Base-by-base conservation (phyloP, 2,329 filamentous ascomycete species). In the Ophiostoma sp. region DNA sequence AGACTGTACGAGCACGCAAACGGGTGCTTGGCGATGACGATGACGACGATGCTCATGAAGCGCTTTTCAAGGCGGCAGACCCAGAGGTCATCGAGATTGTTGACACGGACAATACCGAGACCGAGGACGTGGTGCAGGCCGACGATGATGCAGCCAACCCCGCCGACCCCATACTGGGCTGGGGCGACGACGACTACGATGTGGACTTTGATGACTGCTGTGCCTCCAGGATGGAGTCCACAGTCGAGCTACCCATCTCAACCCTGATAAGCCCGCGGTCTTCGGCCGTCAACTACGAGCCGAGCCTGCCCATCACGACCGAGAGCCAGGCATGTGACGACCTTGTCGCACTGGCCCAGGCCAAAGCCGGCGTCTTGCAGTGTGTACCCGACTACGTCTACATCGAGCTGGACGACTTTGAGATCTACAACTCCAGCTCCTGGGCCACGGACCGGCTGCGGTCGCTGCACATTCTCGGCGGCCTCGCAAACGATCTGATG, bases 321-420 rank as follows among this genome's bases (percentile, higher is more conserved):
- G 72, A 74, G 52, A 6, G 3, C 0, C 41, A 57, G 1, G 70
- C 69, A 2, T 39, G 73, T 1, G 48, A 54, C 3, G 35, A 4
- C 3, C 69, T 74, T 1, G 1, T 48, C 10, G 15, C 20, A 0
- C 66, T 83, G 10, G 67, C 76, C 1, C 39, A 57, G n/a, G 31
- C 13, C 13, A 35, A 35, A 62, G 17, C 13, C 31, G 27, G 15
- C 15, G 31, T 20, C 52, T 4, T 57, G 27, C n/a, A 72, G 11
- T 36, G 60, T 3, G 7, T n/a, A 2, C n/a, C 77, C 0, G 77
- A 76, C 2, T 82, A 79, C 27, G 71, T 81, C 7, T 85, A 87
- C 67, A 80, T 89, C 15, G 78, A 84, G 4, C 78, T 91, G 0
- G 79, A 87, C 11, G 77, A 86, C 1, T 91, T 91, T 75, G 80